Evolutionary conservation across 108 stramenopile species (phyloP).

Genomic region (Nitzschia palea): DNA sequence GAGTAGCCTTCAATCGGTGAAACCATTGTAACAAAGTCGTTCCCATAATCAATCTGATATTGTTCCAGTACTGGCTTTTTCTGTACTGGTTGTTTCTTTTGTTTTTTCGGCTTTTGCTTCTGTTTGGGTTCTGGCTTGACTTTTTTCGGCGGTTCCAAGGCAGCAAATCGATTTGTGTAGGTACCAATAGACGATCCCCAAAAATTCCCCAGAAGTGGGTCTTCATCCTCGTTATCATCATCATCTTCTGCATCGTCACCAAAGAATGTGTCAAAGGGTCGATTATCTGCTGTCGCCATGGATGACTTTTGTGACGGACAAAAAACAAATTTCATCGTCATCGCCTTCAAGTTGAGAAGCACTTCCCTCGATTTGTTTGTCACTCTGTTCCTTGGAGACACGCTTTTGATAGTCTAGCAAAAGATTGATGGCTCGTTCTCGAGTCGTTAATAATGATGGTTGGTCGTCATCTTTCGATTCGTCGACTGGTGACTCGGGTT

Average conservation of each 20-base stretch:
- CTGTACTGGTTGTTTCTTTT: neutral
- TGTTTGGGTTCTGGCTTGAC: slow-evolving; percentile 2
- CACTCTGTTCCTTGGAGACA: neutral
- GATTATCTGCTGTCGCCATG: neutral
- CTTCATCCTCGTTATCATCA: slow-evolving; percentile 14
- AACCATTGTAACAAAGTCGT: slow-evolving; percentile 46
- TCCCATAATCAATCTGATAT: slow-evolving; percentile 44
- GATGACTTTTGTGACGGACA: no score
- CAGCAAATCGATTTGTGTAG: slow-evolving; percentile 23
- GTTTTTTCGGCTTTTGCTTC: slow-evolving; percentile 5
- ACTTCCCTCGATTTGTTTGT: neutral
- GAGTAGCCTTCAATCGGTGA: slow-evolving; percentile 55
- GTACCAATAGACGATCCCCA: slow-evolving; percentile 31
- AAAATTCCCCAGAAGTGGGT: slow-evolving; percentile 19
- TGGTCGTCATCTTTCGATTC: neutral
- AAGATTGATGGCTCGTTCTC: slow-evolving; percentile 2
- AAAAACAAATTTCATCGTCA: no score
- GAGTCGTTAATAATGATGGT: neutral
- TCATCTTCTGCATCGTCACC: slow-evolving; percentile 47
- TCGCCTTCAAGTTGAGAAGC: neutral
- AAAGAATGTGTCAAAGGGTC: slow-evolving; percentile 67
- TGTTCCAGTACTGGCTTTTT: slow-evolving; percentile 25
- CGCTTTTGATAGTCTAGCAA: slow-evolving; percentile 20
- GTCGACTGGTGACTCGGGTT: neutral
- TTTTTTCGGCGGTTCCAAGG: slow-evolving; percentile 32